Evolutionary conservation across 306 rosid genomes (phyloP), one percentile per base, ranked within the genome.

Genomic region (Inga oerstediana): DNA sequence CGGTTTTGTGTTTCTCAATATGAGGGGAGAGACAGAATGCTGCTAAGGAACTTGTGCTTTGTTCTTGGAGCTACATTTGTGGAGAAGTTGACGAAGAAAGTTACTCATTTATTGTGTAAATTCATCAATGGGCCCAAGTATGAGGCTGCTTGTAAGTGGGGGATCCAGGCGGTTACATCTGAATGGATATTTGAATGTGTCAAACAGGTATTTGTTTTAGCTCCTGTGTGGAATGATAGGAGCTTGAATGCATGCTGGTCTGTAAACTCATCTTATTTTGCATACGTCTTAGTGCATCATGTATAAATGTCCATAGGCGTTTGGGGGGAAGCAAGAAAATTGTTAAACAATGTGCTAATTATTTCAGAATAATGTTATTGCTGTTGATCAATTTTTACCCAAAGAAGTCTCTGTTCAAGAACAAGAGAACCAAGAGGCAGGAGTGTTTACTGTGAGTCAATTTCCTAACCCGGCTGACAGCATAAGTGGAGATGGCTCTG

Each of bases 1-100:
- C 87, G 98, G 75, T 93, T 96, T 85, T 96, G 97, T 86, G 94
- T 92, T 87, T 93, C 99, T 52, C 99, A 96, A 89, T 96, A 96
- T 56, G 94, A 93, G 76, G 97, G 88, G 78, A 91, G 89, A 87
- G 98, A 96, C 72, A 88, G 94, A 86, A 71, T 86, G 68, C 88
- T 96, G 62, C 88, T 96, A 59, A 77, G 90, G 88, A 96, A 96
- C 89, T 81, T 96, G 89, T 96, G 99, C 84, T 91, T 88, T 85
- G 91, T 87, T 80, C 93, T 96, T 44, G 99, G 99, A 88, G 94
- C 98, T 80, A 96, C 90, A 87, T 85, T 92, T 74, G 92, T 81
- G 64, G 93, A 87, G 75, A 96, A 83, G 62, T 79, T 96, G 87
- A 88, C 88, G 16, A 89, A 85, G 90, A 96, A 90, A 91, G 97